Base-by-base conservation (phyloP, 805 yeast species). In the Torulaspora quercuum region DNA sequence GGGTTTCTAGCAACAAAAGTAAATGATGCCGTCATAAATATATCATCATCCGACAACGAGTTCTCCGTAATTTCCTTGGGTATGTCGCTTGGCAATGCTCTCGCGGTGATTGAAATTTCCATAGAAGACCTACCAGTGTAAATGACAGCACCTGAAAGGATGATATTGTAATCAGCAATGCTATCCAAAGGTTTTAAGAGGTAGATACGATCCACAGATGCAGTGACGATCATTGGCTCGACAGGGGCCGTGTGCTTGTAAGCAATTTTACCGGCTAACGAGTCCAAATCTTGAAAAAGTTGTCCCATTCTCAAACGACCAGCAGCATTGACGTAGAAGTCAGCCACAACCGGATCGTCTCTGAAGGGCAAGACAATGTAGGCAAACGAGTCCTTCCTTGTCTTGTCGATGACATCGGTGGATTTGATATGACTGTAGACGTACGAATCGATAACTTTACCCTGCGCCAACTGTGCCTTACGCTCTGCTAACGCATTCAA, bases 1-100 rank as follows among this genome's bases (percentile, higher is more conserved):
- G 97, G 97, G 59, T 89, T 85, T 62, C 97, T 75, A 11, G 97
- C 97, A 21, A 88, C 97, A 65, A 89, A 89, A 0, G 97, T 89
- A 69, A 89, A 89, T 55, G 84, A 85, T 5, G 97, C 96, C 20
- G 87, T 80, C 51, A 89, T 64, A 60, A 89, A 86, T 14, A 85
- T 79, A 31, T 83, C 80, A 16, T 78, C 79, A 7, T 71, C 74
- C 7, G 53, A 43, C 42, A 87, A 73, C 24, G 75, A 67, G 3
- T 66, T 72, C 42, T 80, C 81, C 8, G 72, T 69, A 38, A 82
- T 65, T 17, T 68, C 70, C 10, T 57, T 55, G 4, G 84, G 84
- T 6, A 76, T 46, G 6, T 67, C 67, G 9, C 70, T 74, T 35
- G 76, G 79, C 38, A 78, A 79, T 3, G 94, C 79, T 46, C 86